Evolutionary conservation across 2,329 filamentous ascomycete genomes (phyloP).

Genomic region (Penicillium sp.): DNA sequence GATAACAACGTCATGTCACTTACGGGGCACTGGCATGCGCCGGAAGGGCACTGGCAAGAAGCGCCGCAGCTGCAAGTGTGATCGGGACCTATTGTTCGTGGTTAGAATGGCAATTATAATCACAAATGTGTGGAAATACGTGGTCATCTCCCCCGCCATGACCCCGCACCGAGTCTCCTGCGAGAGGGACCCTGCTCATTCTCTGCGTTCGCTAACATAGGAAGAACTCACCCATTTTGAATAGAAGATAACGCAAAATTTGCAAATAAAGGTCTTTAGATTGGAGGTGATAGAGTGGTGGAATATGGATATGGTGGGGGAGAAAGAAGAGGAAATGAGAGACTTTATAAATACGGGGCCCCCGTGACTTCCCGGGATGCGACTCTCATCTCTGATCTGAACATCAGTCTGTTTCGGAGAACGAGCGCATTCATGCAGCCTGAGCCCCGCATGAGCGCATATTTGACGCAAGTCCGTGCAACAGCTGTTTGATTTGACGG

Average conservation of each 20-base stretch:
- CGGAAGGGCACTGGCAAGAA: conserved; percentile 44
- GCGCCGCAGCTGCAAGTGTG: conserved; percentile 44
- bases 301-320: conserved; percentile 1
- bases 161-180: conserved; percentile 16
- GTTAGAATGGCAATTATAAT: conserved; percentile 10
- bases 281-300: conserved; percentile 1
- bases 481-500: not conserved
- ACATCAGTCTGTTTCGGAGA: not conserved
- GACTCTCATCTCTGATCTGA: not conserved
- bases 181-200: not conserved
- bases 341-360: conserved; percentile 3
- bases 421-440: conserved; percentile 29
- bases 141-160: conserved; percentile 14
- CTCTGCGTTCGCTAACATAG: not conserved
- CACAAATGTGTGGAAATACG: conserved; percentile 1
- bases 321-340: not conserved
- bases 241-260: not conserved
- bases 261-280: not conserved
- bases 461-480: conserved; percentile 12
- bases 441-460: conserved; percentile 25
- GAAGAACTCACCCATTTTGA: conserved; percentile 28
- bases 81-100: conserved; percentile 25
- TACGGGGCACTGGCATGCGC: conserved; percentile 43
- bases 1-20: conserved; percentile 13
- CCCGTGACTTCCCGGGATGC: conserved; percentile 21